A percentile compares a stretch with the other conserved stretches of the same genome.
Conservation (phyloP, 31 red algal species). For the Porphyra umbilicalis region DNA sequence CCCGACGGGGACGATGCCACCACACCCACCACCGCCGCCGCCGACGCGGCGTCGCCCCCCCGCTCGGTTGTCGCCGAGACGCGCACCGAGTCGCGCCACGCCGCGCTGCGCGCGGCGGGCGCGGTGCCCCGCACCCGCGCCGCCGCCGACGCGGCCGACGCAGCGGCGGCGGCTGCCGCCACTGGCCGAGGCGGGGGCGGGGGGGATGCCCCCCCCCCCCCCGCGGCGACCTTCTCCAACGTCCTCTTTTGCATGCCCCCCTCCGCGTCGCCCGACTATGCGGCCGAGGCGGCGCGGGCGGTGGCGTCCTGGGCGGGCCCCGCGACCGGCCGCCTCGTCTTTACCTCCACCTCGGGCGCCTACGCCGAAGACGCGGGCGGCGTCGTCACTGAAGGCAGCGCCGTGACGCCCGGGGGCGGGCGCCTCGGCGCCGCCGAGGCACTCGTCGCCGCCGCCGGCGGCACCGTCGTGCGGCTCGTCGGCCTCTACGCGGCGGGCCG, state of each 20-base stretch:
- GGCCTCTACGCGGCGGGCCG: slow-evolving; percentile 58
- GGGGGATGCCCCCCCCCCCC: neutral
- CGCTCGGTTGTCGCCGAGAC: slow-evolving; percentile 48
- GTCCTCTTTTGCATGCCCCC: slow-evolving; percentile 78
- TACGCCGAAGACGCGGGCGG: slow-evolving; percentile 3
- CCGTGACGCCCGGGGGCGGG: neutral
- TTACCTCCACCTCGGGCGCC: slow-evolving; percentile 66
- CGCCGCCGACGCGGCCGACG: neutral
- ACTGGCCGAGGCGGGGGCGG: neutral
- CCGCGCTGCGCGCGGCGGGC: slow-evolving; percentile 5
- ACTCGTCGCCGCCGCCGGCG: slow-evolving; percentile 5
- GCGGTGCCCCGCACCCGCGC: slow-evolving; percentile 14
- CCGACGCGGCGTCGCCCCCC: neutral
- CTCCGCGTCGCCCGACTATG: slow-evolving; percentile 21
- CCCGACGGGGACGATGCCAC: no score
- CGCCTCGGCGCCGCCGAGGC: slow-evolving; percentile 22
- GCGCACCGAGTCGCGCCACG: slow-evolving; percentile 30
- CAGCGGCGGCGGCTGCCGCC: neutral
- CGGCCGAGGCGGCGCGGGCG: slow-evolving; percentile 18
- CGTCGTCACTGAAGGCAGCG: slow-evolving; percentile 2
- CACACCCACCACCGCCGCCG: slow-evolving; percentile 8
- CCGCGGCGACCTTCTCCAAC: slow-evolving; percentile 1
- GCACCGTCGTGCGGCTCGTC: slow-evolving; percentile 50
- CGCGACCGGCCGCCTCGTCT: slow-evolving; percentile 23
- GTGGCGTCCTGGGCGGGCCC: neutral